Evolutionary conservation across 2,329 filamentous ascomycete species (phyloP).

Genomic region (Pseudomassariella vexata): DNA sequence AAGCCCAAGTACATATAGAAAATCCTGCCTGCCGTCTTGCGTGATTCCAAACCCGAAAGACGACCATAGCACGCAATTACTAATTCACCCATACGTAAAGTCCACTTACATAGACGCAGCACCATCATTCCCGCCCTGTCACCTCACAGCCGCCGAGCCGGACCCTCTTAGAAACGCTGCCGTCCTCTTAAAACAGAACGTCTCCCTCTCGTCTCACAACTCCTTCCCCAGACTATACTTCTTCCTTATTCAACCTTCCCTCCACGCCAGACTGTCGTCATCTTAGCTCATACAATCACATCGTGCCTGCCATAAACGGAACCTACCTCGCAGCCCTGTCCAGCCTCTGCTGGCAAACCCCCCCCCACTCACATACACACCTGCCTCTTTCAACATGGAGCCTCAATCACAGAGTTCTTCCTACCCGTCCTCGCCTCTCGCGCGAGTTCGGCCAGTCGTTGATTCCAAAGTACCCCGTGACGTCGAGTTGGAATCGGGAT

Average conservation of each 20-base stretch:
- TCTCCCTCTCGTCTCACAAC: conserved; percentile 1
- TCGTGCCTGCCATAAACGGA: background rate
- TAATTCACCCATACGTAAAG: conserved; percentile 4
- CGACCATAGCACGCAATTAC: conserved; percentile 5
- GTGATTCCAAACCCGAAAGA: conserved; percentile 3
- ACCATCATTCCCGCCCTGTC: background rate
- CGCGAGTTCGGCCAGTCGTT: conserved; percentile 25
- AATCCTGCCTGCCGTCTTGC: conserved; percentile 1
- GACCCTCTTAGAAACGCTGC: background rate
- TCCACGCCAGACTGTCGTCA: conserved; percentile 2
- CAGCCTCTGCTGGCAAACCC: background rate
- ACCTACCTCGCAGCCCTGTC: background rate
- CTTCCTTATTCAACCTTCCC: conserved; percentile 1
- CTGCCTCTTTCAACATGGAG: background rate
- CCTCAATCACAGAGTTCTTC: conserved; percentile 28
- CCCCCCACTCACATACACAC: background rate
- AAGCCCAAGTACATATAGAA: no score
- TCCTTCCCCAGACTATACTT: conserved; percentile 3
- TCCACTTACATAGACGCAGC: conserved; percentile 5
- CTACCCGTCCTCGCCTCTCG: conserved; percentile 32
- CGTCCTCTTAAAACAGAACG: conserved; percentile 4
- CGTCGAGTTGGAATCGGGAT: conserved; percentile 70
- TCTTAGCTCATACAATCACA: background rate
- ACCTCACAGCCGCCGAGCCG: background rate
- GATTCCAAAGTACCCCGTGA: conserved; percentile 34